A percentile compares a stretch with the other conserved stretches of the same genome.
phyloP scores from a whole-genome alignment of 2,329 filamentous ascomycete species.

The Nemania sp. region DNA sequence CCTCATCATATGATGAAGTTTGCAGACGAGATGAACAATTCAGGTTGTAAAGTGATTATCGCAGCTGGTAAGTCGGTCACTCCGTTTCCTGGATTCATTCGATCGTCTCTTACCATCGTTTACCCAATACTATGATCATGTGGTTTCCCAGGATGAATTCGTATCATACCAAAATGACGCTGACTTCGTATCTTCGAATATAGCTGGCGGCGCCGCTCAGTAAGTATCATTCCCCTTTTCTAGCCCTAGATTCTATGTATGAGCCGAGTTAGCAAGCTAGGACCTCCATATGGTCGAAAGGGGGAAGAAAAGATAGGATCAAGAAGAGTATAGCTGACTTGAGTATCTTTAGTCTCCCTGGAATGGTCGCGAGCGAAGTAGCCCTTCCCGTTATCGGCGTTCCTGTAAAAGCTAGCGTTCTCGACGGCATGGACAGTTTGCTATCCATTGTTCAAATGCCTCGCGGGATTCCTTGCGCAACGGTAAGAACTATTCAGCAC shows the following conservation, averaged over 20 bases:
- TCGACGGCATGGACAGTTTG: constrained; percentile 73
- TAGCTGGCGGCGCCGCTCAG: constrained; percentile 29
- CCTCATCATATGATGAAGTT: constrained; percentile 70
- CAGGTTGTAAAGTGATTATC: constrained; percentile 74
- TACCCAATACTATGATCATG: constrained; percentile 44
- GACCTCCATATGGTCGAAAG: neutral
- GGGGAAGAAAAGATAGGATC: neutral
- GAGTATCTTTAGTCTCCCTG: constrained; percentile 16
- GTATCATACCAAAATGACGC: neutral
- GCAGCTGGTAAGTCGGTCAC: constrained; percentile 56
- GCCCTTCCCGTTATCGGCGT: constrained; percentile 76
- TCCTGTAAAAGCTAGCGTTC: constrained; percentile 71
- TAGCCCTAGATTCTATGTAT: neutral
- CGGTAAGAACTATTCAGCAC: constrained; percentile 36
- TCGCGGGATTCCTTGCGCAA: constrained; percentile 71
- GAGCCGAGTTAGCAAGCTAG: neutral
- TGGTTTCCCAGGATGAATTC: constrained; percentile 43
- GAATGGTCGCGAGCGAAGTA: constrained; percentile 52
- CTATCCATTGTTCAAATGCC: constrained; percentile 80
- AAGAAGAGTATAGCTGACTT: neutral
- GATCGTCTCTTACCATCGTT: neutral
- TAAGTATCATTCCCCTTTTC: constrained; percentile 6
- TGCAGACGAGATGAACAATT: constrained; percentile 62
- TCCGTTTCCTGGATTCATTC: too few relatives aligned
- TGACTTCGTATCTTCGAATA: constrained; percentile 8